Base-by-base conservation (phyloP, 2,329 filamentous ascomycete species). In the Neurospora crassa region DNA sequence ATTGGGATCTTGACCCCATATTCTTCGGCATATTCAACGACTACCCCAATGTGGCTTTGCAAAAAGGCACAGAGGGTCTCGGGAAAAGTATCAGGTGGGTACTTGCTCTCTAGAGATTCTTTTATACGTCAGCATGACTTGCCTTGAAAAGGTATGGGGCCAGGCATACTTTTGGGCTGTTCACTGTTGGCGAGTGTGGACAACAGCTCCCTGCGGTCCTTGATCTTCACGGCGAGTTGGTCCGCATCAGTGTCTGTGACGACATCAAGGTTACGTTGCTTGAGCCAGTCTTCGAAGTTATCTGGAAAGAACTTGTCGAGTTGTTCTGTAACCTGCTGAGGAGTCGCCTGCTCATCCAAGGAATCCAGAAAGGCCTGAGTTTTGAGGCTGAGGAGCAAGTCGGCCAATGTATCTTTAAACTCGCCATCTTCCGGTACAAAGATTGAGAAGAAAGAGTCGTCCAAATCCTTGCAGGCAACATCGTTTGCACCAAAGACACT, bases 271-370 rank as follows among this genome's bases (percentile, higher is more conserved):
- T 76, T 78, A 42, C 77, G 80, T 77, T 74, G 80, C 73, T 72
- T 81, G 67, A 86, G 75, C 67, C 81, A 80, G 12, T 83, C 82
- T 37, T 90, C 84, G 2, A 92, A 79, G 5, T 90, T 82, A 10
- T 84, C 81, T 7, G 85, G 83, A 43, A 92, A 83, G 3, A 88
- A 83, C 70, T 88, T 85, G 12, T 85, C 84, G 18, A 90, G 78
- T 20, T 85, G 81, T 83, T 81, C 18, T 77, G 76, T 69, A 88
- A 80, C 18, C 83, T 72, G 70, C 29, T 74, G 74, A 3, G 69
- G 85, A 70, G 85, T 86, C 0, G 84, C 81, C 68, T 86, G 79
- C 7, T 81, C 81, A 59, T 85, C 81, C 24, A 91, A 80, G 12
- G 83, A 83, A 67, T 85, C 81, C 72, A 91, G 88, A 68, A 90